These are phyloP conservation scores for Pyricularia sp. DNA, from an alignment of 2,329 filamentous ascomycete species.

Conservation along the genomic window DNA sequence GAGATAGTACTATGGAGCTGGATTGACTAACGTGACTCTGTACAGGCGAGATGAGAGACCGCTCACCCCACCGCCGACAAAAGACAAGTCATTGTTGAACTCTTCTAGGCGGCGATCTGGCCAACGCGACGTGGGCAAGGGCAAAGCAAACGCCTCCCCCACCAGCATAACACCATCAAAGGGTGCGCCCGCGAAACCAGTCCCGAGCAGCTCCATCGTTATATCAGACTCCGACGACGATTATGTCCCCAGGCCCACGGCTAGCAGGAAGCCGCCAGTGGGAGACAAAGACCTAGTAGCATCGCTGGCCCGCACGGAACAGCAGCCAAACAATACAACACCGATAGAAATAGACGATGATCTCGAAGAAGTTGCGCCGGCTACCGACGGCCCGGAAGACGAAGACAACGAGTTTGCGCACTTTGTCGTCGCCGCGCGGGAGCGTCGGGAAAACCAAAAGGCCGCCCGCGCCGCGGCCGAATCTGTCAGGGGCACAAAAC, in stretches of 20 bases:
- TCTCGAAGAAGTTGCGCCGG: background rate
- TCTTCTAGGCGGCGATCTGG: background rate
- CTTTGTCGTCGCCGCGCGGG: background rate
- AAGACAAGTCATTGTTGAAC: background rate
- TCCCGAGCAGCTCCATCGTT: background rate
- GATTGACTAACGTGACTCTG: background rate
- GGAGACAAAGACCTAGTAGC: background rate
- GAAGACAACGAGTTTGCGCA: slow-evolving; percentile 1
- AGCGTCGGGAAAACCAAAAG: background rate
- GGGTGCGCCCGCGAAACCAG: background rate
- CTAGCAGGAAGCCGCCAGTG: background rate
- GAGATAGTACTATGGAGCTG: background rate
- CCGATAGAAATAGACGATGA: background rate
- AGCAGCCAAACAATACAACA: background rate
- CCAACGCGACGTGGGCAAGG: slow-evolving; percentile 1
- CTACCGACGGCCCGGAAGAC: background rate
- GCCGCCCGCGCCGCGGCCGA: slow-evolving; percentile 6
- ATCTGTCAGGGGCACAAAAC: slow-evolving; percentile 7
- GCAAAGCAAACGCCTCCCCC: slow-evolving; percentile 4
- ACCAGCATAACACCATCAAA: background rate
- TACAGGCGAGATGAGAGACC: background rate
- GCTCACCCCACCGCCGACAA: slow-evolving; percentile 3
- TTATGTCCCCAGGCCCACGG: background rate
- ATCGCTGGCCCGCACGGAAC: background rate
- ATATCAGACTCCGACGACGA: slow-evolving; percentile 2